Base-by-base conservation (phyloP, 1,284 basidiomycete species). In the Thelephora terrestris region DNA sequence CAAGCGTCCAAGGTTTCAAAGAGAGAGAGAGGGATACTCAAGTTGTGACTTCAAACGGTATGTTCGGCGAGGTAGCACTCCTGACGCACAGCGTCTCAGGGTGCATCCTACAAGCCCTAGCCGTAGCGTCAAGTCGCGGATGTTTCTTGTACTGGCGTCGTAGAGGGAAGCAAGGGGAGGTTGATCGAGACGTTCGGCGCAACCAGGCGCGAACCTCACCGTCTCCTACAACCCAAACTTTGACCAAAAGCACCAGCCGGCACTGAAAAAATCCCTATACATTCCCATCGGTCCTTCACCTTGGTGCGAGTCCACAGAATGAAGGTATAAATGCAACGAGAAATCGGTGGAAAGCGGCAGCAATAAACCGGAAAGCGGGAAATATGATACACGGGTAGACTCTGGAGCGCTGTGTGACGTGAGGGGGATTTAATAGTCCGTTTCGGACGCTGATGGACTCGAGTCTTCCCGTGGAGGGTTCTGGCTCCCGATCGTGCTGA, bases 361-460 rank as follows among this genome's bases (percentile, higher is more conserved):
- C 52, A 53, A 50, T 21, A 42, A 42, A 21, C 20, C 57, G 35
- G 45, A 44, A 46, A 63, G 52, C 52, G 21, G 58, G 54, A 58
- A 61, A 63, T 58, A 32, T 56, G 57, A 57, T 51, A 57, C 58
- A 55, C 55, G 52, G 48, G 57, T 55, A 16, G 25, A 27, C 25
- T 47, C 25, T 43, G 50, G 37, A 42, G 27, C 10, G 27, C 43
- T 51, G 43, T 25, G 37, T 23, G 21, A 48, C 43, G 47, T 50
- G 52, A 46, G 54, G 50, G 58, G 58, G 59, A 60, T 52, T 77
- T 67, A 81, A 60, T 65, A 78, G 37, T 71, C 75, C 50, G 68
- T 70, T 57, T 82, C 81, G 43, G 83, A 82, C 10, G 72, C 67
- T 27, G 79, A 75, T 17, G 82, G 78, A 58, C 78, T 70, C 12